Percentiles rank a stretch among this genome's conserved stretches.
Evolutionary conservation across 2,329 filamentous ascomycete species (phyloP).

Genomic region (Daldinia eschscholtzii): DNA sequence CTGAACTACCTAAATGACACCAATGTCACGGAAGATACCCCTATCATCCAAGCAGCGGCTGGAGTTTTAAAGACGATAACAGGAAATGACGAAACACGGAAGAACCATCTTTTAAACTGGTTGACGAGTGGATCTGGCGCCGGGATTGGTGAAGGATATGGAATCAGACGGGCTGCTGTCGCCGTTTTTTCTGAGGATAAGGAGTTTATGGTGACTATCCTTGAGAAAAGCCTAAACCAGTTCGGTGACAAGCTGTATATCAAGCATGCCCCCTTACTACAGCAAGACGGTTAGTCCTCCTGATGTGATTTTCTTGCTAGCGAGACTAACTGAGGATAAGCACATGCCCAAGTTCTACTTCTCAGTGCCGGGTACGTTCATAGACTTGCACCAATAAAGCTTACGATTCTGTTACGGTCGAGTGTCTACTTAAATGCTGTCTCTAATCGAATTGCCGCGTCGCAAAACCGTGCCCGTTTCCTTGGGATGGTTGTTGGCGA

Average conservation of each 20-base stretch:
- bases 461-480: conserved; percentile 80
- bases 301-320: neutral
- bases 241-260: conserved; percentile 92
- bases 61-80: conserved; percentile 67
- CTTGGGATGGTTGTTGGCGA: conserved; percentile 91
- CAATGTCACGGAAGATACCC: conserved; percentile 50
- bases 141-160: conserved; percentile 72
- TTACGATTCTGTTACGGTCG: conserved; percentile 78
- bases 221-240: conserved; percentile 77
- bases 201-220: conserved; percentile 64
- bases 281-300: conserved; percentile 80
- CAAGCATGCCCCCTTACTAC: conserved; percentile 82
- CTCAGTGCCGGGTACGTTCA: conserved; percentile 82
- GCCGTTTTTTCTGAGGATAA: conserved; percentile 67
- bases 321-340: conserved; percentile 58
- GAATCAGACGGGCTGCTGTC: conserved; percentile 75
- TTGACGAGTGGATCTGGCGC: conserved; percentile 73
- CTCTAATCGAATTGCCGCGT: conserved; percentile 85
- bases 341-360: conserved; percentile 82
- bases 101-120: conserved; percentile 72
- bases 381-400: conserved; percentile 72
- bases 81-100: conserved; percentile 61
- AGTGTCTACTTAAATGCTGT: conserved; percentile 80
- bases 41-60: conserved; percentile 68
- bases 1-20: conserved; percentile 55